These are phyloP conservation scores for Cladophialophora exuberans DNA, from an alignment of 2,329 filamentous ascomycete genomes.

Conservation along the genomic window DNA sequence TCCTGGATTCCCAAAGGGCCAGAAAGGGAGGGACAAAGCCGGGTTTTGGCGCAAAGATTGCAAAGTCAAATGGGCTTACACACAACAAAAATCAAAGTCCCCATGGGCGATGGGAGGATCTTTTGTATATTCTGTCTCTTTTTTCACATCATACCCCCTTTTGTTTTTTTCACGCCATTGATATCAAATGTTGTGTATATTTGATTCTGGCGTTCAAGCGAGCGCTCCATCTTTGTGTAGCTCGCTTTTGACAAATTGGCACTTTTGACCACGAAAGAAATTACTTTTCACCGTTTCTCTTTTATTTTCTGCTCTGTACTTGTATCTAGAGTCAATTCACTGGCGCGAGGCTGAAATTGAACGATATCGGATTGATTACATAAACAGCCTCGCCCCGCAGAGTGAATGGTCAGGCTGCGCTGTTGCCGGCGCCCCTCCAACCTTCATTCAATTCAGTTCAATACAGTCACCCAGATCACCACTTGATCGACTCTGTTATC, in stretches of 20 bases:
- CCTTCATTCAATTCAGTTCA: not conserved
- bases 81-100: too few species aligned
- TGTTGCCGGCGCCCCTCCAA: constrained; percentile 1
- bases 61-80: too few species aligned
- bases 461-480: not conserved
- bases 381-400: constrained; percentile 11
- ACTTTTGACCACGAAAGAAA: not conserved
- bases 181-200: not conserved
- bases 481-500: not conserved
- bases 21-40: not conserved
- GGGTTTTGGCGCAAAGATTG: too few species aligned
- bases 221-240: not conserved
- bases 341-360: not conserved
- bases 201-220: constrained; percentile 14
- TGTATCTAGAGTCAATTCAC: too few species aligned
- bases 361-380: not conserved
- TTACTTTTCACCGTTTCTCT: too few species aligned
- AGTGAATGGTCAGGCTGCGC: constrained; percentile 1
- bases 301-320: too few species aligned
- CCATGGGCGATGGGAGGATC: not conserved
- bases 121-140: constrained; percentile 8
- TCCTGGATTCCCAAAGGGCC: not conserved
- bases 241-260: not conserved
- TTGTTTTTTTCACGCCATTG: not conserved
- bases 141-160: constrained; percentile 12